Evolutionary conservation across 305 asterid genomes (phyloP), one percentile per base, ranked within the genome.

Genomic region (Rubia balearica): DNA sequence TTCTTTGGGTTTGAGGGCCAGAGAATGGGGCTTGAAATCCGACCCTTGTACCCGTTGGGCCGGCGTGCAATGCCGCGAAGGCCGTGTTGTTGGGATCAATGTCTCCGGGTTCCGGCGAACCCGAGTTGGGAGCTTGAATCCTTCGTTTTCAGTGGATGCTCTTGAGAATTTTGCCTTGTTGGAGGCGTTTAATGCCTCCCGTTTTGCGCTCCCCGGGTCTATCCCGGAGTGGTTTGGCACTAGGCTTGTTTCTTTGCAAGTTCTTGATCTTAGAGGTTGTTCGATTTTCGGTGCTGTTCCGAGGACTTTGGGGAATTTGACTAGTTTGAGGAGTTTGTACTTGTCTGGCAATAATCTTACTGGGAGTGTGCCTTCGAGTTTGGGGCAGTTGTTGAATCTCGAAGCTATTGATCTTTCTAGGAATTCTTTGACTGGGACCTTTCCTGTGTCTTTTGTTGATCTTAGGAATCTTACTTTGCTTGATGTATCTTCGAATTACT

Each of bases 201-300:
- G 78, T 73, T 88, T 93, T 55, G 71, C 74, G 4, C 91, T 93
- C 27, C 91, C 87, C 0, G 98, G 91, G 7, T 41, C 83, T 14
- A 84, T 93, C 55, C 98, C 97, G 0, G 84, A 77, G 2, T 89
- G 96, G 98, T 78, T 93, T 40, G 98, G 97, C 36, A 43, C 77
- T 75, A 78, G 73, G 71, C 80, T 89, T 40, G 64, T 53, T 1
- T 74, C 89, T 19, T 83, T 89, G 41, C 81, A 74, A 76, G 84
- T 89, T 72, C 95, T 91, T 81, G 96, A 91, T 85, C 89, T 91
- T 62, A 83, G 92, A 75, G 81, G 88, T 22, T 86, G 94, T 66
- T 82, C 80, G 21, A 78, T 89, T 69, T 55, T 6, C 59, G 96
- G 96, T 46, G 56, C 76, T 60, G 82, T 91, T 73, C 96, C 90